Percentiles rank a stretch among this genome's conserved stretches.
Evolutionary conservation across 441 rosid species (phyloP).

Genomic region (Raphanus hybrid): DNA sequence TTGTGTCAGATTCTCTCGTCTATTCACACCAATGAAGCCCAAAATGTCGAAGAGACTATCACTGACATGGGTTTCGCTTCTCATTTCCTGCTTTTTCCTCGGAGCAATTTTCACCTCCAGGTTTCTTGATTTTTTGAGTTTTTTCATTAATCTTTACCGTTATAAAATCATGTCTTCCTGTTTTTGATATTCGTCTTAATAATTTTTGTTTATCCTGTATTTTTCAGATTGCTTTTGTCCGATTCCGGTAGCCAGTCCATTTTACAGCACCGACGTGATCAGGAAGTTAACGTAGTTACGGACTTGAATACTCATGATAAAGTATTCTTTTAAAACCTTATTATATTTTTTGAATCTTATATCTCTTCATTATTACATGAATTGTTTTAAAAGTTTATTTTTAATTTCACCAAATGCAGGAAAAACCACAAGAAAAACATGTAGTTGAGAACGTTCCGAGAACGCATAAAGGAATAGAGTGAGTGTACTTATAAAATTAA

Average conservation of each 20-base stretch:
- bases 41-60: conserved; percentile 53
- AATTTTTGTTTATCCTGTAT: neutral
- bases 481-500: no score
- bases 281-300: conserved; percentile 54
- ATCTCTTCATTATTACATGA: neutral
- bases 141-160: neutral
- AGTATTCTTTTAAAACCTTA: conserved; percentile 37
- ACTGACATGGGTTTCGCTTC: conserved; percentile 65
- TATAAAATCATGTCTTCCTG: conserved; percentile 1
- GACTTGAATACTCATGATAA: conserved; percentile 49
- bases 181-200: neutral
- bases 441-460: no score
- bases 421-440: no score
- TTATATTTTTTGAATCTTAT: neutral
- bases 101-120: conserved; percentile 69
- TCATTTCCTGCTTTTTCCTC: conserved; percentile 67
- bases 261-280: conserved; percentile 57
- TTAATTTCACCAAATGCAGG: neutral
- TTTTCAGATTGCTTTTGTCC: conserved; percentile 26
- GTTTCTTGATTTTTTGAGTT: conserved; percentile 33
- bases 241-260: conserved; percentile 45
- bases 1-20: neutral
- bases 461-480: no score
- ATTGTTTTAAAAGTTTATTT: neutral
- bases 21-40: conserved; percentile 52